Base-by-base conservation (phyloP, 2,329 filamentous ascomycete genomes). In the Colletotrichum orchidophilum region DNA sequence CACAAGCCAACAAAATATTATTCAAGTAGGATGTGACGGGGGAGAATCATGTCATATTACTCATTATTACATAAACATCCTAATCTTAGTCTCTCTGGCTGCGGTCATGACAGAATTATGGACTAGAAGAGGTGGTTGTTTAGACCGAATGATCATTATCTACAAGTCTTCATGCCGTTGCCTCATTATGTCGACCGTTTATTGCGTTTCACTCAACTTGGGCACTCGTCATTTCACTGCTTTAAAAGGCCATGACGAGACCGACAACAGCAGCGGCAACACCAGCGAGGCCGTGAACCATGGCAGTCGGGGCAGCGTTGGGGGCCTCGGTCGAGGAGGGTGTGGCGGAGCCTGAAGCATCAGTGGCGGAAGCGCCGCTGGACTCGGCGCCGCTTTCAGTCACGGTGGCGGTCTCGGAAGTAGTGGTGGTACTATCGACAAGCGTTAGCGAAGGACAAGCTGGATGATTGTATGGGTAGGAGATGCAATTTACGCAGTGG, bases 261-360 rank as follows among this genome's bases (percentile, higher is more conserved):
- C 63, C 68, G 57, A 71, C 18, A 21, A 62, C 50, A 46, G 39
- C 59, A 29, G 59, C 59, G 46, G 46, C 59, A 52, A 63, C 24
- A 15, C 27, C 49, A 18, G 49, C 49, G 24, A 63, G 49, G 24
- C 49, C 49, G 33, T 71, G 49, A 5, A 64, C 57, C 57, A 62
- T 62, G 33, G 59, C 52, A 33, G 58, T 57, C 55, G 65, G 58
- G 21, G 64, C 64, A 18, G 64, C 64, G 52, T 62, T 55, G 11
- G 69, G 69, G 6, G 69, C 69, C 12, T 69, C 53, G 27, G 69
- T 71, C 42, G 35, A n/a, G 15, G 69, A 35, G 11, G 60, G 59
- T 29, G 55, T 57, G 3, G 8, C 66, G 26, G 66, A 52, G 29
- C 52, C 66, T 15, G 59, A 49, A 15, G 68, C 58, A 13, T 66